A percentile compares a stretch with the other conserved stretches of the same genome.
Evolutionary conservation across 2,329 filamentous ascomycete species (phyloP).

Genomic region (Alternaria incomplexa): DNA sequence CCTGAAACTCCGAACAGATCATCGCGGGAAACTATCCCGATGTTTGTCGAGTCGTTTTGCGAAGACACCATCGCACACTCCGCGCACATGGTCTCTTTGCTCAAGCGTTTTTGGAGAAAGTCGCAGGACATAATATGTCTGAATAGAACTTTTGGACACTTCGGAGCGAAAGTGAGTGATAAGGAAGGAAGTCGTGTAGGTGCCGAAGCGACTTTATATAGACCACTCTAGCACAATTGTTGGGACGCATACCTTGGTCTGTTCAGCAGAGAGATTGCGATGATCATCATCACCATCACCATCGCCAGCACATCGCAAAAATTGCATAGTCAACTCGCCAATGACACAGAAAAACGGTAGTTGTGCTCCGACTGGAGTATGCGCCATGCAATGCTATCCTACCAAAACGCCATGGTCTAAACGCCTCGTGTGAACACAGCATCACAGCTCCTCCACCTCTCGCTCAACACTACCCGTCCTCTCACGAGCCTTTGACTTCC

Average conservation of each 20-base stretch:
- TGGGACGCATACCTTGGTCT: background rate
- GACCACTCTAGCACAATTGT: too few relatives aligned
- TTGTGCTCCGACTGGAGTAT: background rate
- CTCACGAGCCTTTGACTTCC: background rate
- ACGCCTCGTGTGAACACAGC: background rate
- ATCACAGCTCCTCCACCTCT: background rate
- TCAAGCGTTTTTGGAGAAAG: too few relatives aligned
- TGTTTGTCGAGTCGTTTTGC: background rate
- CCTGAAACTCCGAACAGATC: background rate
- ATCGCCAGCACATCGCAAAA: background rate
- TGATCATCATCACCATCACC: background rate
- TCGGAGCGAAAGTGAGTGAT: background rate
- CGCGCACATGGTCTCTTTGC: too few relatives aligned
- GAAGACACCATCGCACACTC: background rate
- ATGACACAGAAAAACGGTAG: background rate
- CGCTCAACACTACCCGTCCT: slow-evolving; percentile 4
- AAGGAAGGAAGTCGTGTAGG: background rate
- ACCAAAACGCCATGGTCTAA: background rate
- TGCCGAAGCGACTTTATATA: background rate
- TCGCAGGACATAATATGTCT: too few relatives aligned
- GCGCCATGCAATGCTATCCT: slow-evolving; percentile 7
- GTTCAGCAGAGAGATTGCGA: background rate
- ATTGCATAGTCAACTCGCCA: background rate
- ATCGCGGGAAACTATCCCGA: background rate
- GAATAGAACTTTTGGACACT: background rate